A percentile compares a stretch with the other conserved stretches of the same genome.
phyloP scores from a whole-genome alignment of 164 flowering plant genomes.

The Sextonia rubra region DNA sequence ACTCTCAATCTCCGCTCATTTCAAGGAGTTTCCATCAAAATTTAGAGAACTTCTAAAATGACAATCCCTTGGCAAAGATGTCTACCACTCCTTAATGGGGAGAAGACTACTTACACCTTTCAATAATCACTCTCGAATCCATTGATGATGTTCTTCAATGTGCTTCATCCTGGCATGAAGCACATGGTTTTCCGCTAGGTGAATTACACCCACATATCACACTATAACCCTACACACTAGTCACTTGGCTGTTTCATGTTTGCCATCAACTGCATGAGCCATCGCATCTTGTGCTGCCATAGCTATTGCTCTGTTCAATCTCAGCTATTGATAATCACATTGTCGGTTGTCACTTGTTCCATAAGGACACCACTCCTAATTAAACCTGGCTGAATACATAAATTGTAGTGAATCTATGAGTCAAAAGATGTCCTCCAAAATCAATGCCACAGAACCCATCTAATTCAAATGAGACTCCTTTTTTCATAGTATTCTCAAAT shows the following conservation, averaged over 20 bases:
- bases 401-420: slow-evolving; percentile 7
- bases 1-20: background rate
- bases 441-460: slow-evolving; percentile 10
- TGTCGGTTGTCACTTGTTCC: slow-evolving; percentile 14
- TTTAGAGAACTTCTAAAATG: background rate
- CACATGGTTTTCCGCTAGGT: background rate
- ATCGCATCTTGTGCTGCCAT: slow-evolving; percentile 11
- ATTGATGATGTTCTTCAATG: slow-evolving; percentile 3
- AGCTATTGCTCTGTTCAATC: slow-evolving; percentile 2
- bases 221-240: slow-evolving; percentile 1
- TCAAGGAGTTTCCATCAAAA: background rate
- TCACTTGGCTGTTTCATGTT: background rate
- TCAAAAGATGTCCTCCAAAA: slow-evolving; percentile 11
- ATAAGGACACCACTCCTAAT: slow-evolving; percentile 9
- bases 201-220: background rate
- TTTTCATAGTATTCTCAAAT: slow-evolving; percentile 5
- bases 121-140: background rate
- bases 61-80: background rate
- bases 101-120: background rate
- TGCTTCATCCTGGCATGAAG: slow-evolving; percentile 22
- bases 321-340: slow-evolving; percentile 7
- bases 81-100: background rate
- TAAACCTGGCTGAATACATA: slow-evolving; percentile 9
- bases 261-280: slow-evolving; percentile 6
- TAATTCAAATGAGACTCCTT: background rate